Evolutionary conservation across 1,139 yeast species (phyloP).

Genomic region (Candida gigantensis): DNA sequence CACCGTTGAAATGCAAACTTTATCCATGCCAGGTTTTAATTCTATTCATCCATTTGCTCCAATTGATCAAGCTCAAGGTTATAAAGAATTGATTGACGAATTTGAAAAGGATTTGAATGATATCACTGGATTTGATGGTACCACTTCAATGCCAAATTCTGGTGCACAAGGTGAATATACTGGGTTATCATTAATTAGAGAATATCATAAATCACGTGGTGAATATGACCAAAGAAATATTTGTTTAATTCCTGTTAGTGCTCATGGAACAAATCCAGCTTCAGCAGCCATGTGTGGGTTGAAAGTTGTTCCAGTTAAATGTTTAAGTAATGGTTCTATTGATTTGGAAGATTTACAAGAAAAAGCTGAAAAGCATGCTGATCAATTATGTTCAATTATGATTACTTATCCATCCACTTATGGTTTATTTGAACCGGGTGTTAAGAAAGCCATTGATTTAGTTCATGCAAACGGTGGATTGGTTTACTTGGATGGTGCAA

Average conservation of each 20-base stretch:
- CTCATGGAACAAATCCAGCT: slow-evolving; percentile 98
- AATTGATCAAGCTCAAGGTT: slow-evolving; percentile 80
- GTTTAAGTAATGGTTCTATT: slow-evolving; percentile 81
- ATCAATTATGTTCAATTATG: slow-evolving; percentile 85
- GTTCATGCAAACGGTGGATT: slow-evolving; percentile 90
- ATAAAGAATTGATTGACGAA: slow-evolving; percentile 69
- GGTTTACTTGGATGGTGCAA: slow-evolving; percentile 97
- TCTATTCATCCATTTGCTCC: slow-evolving; percentile 94
- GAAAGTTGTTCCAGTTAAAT: slow-evolving; percentile 89
- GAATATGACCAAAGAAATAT: slow-evolving; percentile 70
- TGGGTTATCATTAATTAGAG: slow-evolving; percentile 83
- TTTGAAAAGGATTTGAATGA: slow-evolving; percentile 84
- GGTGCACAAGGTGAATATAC: slow-evolving; percentile 99
- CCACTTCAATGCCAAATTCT: slow-evolving; percentile 93
- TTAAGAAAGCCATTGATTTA: slow-evolving; percentile 77
- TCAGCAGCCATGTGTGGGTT: slow-evolving; percentile 97
- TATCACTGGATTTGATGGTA: slow-evolving; percentile 92
- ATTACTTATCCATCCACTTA: slow-evolving; percentile 97
- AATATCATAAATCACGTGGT: slow-evolving; percentile 73
- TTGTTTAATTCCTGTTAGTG: slow-evolving; percentile 93
- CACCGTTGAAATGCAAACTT: slow-evolving; percentile 91
- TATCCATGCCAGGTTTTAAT: slow-evolving; percentile 92
- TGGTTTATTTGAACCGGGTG: slow-evolving; percentile 93
- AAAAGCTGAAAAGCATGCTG: slow-evolving; percentile 71
- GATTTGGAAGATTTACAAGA: slow-evolving; percentile 73